These are phyloP conservation scores for Purshia tridentata DNA, from an alignment of 306 rosid genomes.

Conservation along the genomic window DNA sequence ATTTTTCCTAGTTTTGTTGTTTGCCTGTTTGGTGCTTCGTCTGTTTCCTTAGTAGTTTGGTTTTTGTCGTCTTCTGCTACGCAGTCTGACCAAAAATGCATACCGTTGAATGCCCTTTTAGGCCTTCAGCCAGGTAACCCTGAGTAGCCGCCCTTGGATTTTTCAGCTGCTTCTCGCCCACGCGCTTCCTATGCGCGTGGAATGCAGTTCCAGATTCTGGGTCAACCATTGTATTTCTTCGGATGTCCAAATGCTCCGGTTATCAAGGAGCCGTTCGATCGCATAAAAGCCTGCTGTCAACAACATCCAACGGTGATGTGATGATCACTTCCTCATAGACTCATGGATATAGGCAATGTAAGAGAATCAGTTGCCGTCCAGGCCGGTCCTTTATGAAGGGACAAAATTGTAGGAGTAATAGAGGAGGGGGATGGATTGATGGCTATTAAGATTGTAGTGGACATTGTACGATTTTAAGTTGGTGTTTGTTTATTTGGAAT, in stretches of 20 bases:
- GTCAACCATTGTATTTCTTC: constrained; percentile 1
- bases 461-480: no score
- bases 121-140: background rate
- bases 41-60: background rate
- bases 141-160: background rate
- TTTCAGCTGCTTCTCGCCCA: background rate
- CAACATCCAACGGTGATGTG: constrained; percentile 4
- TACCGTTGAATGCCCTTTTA: background rate
- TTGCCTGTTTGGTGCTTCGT: constrained; percentile 11
- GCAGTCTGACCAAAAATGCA: no score
- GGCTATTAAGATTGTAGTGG: no score
- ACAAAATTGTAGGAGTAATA: background rate
- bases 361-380: background rate
- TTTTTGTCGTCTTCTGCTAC: constrained; percentile 30
- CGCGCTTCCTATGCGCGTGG: background rate
- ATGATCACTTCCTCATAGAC: background rate
- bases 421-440: no score
- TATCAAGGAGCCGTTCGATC: background rate
- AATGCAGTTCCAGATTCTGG: background rate
- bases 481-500: no score
- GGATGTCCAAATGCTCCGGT: background rate
- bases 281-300: background rate
- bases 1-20: no score
- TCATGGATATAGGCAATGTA: background rate
- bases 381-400: background rate